Evolutionary conservation across 768 basidiomycete genomes (phyloP).

Genomic region (Naganishia randhawae): DNA sequence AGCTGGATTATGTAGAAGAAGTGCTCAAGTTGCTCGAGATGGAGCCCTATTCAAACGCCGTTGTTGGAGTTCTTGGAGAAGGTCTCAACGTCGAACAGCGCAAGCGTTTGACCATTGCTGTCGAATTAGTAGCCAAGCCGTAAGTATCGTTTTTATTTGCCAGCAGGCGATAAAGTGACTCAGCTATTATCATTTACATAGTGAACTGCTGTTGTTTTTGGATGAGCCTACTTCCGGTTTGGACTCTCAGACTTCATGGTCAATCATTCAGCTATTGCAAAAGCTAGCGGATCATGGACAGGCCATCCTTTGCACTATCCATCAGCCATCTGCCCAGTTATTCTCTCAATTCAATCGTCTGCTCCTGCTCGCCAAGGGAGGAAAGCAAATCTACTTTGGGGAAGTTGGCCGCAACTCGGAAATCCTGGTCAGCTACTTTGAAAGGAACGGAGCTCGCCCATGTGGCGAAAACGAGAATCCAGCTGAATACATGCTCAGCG

Average conservation of each 20-base stretch:
- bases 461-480: constrained; percentile 74
- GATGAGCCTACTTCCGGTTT: constrained; percentile 56
- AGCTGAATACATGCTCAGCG: constrained; percentile 60
- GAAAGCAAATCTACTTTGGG: constrained; percentile 90
- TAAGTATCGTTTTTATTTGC: background rate
- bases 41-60: constrained; percentile 46
- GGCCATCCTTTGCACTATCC: constrained; percentile 35
- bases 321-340: constrained; percentile 64
- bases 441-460: constrained; percentile 61
- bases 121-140: constrained; percentile 53
- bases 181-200: background rate
- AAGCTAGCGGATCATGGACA: constrained; percentile 54
- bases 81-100: constrained; percentile 47
- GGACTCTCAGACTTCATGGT: constrained; percentile 83
- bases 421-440: constrained; percentile 71
- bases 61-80: constrained; percentile 50
- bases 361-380: constrained; percentile 63
- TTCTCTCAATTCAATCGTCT: constrained; percentile 75
- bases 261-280: constrained; percentile 59
- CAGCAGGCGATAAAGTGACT: background rate
- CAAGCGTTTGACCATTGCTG: constrained; percentile 48
- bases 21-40: constrained; percentile 53
- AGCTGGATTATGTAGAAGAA: constrained; percentile 53
- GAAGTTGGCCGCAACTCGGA: constrained; percentile 73
- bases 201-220: constrained; percentile 52